Base-by-base conservation (phyloP, 2,329 filamentous ascomycete genomes). In the Colletotrichum sp. region DNA sequence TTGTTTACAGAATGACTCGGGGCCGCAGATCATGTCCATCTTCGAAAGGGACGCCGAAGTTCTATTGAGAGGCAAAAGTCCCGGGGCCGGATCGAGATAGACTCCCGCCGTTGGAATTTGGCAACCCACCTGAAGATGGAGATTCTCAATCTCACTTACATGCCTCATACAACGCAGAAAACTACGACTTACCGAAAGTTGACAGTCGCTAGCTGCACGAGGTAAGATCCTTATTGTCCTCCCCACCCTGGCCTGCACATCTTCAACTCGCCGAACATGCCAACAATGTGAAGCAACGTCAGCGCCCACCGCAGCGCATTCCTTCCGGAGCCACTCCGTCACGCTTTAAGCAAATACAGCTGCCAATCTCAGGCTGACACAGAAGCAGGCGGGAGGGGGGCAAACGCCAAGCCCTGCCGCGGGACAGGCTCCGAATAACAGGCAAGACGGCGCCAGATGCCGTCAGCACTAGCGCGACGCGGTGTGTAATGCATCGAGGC, bases 391-490 rank as follows among this genome's bases (percentile, higher is more conserved):
- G n/a, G 10, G 44, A 52, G 12, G 59, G n/a, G 59, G 59, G 59
- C 28, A 30, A 34, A 34, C 13, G 30, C 59, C 59, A 36, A 63
- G 59, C 30, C 59, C 59, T 30, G 59, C 16, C 36, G 59, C 16
- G 59, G 59, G 59, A 63, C 59, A 63, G 57, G 57, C 26, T 60
- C 16, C 44, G 57, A 32, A 32, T 0, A 0, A 62, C 26, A 63
- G 18, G 59, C 30, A 36, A 36, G 30, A 69, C 68, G 30, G 15
- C 30, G 30, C 0, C 44, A 0, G 44, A 0, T 10, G 44, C 55
- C 30, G 65, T 73, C 55, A 73, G 65, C 71, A 39, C 71, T 73
- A 73, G 71, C 66, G 39, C 36, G 52, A 57, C 64, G 39, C 21
- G 21, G 13, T 52, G 26, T 52, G 32, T 32, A 66, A 32, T 52